Evolutionary conservation across 2,329 filamentous ascomycete genomes (phyloP), one percentile per base, ranked within the genome.

Genomic region (Hypoxylon sp.): DNA sequence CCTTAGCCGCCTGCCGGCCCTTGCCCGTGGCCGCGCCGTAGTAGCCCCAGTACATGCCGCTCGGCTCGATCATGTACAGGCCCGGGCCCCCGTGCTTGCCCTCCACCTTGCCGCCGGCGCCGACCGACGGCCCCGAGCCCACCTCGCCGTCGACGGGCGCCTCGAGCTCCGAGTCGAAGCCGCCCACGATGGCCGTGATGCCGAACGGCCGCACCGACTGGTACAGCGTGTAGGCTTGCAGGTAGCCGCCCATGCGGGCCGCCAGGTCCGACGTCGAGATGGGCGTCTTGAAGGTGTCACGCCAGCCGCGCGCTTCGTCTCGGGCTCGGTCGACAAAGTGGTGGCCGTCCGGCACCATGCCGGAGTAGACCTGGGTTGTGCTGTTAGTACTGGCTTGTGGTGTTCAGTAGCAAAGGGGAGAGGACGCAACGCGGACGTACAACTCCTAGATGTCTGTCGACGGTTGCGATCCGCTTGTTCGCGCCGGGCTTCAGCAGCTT

Each of bases 61-160:
- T 97, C 37, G 95, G 95, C 81, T 99, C 95, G 69, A 99, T 94
- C 95, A 99, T 99, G 84, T 97, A 99, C 61, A 99, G 85, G 63
- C 88, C 93, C 18, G 95, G 95, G 1, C 94, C 95, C 68, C 95
- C 95, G 74, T 92, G 87, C 75, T 86, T 88, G 70, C 86, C 86
- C 23, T 74, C 78, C 38, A 88, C 83, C 79, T 95, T 96, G 72
- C 94, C 94, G 63, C 94, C 94, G 20, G 91, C 87, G 56, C 94
- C 94, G 55, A 84, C 83, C 38, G 80, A 80, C 45, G 94, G 94
- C 18, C 94, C 94, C 33, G 78, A 83, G 63, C 94, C 94, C 29
- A 97, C 94, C 77, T 96, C 88, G 63, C 92, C 94, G 74, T 97
- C 94, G 41, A 98, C 92, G 46, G 88, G 88, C 40, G 88, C 78